Conservation (phyloP, 257 asterid genomes). For the Jaltomata sinuosa region DNA sequence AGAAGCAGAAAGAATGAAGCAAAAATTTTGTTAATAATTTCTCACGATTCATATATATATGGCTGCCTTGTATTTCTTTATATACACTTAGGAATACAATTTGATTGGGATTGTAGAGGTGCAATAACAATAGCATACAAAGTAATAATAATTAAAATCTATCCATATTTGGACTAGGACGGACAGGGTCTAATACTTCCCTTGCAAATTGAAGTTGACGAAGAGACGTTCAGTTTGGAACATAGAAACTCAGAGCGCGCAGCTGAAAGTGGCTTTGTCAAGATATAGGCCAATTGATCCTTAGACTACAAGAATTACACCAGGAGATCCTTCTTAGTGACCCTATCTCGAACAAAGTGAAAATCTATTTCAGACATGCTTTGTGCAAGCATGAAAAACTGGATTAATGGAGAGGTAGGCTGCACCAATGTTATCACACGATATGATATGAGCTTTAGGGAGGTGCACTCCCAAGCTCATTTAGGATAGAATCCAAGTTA, state of each 20-base stretch:
- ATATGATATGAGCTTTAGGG: not conserved
- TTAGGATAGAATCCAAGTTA: not conserved
- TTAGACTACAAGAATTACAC: not conserved
- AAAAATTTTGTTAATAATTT: too few species aligned
- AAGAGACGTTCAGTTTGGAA: not conserved
- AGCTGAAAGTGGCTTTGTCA: not conserved
- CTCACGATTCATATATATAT: too few species aligned
- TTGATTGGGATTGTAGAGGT: too few species aligned
- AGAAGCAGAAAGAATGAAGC: too few species aligned
- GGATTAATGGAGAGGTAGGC: too few species aligned
- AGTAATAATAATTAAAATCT: not conserved
- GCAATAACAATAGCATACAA: not conserved
- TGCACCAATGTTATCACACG: not conserved
- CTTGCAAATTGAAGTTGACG: not conserved
- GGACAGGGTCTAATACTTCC: not conserved
- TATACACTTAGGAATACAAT: too few species aligned
- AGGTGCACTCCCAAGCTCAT: not conserved
- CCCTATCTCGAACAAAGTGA: too few species aligned
- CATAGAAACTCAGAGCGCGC: not conserved
- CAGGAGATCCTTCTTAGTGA: not conserved
- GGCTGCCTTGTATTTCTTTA: too few species aligned
- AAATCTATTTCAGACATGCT: too few species aligned
- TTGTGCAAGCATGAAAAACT: too few species aligned
- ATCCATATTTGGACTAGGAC: not conserved
- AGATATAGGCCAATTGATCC: not conserved